Base-by-base conservation (phyloP, 345 rosid genomes). In the Gossypium turneri region DNA sequence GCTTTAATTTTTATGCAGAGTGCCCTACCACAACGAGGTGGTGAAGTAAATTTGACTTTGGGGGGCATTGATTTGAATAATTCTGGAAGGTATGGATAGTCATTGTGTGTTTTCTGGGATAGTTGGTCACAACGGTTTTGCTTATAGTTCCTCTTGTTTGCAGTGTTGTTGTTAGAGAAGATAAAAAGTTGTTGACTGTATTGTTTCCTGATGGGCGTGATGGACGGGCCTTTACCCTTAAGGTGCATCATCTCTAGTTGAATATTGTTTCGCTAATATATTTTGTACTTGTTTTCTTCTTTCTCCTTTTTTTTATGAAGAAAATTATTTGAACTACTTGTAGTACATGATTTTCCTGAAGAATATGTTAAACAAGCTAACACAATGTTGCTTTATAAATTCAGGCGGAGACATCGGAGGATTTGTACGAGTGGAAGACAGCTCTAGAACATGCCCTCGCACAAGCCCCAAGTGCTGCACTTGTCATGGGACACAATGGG, bases 121-220 rank as follows among this genome's bases (percentile, higher is more conserved):
- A 72, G 70, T 70, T 74, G 7, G 67, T 77, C 61, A 29, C 7
- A 77, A 59, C 45, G 43, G 57, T 70, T 52, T 79, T 78, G 77
- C 78, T 77, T 61, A 78, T 64, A 45, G 50, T 77, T 67, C 76
- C 72, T 50, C 67, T 75, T 58, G 22, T 67, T 84, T 87, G 81
- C 92, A 95, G 98, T 70, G 98, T 95, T 72, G 98, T 95, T 80
- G 99, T 93, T 52, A 85, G 99, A 86, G 98, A 93, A 84, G 98
- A 95, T 77, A 95, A 95, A 80, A 95, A 91, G 72, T 83, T 95
- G 77, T 80, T 95, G 82, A 95, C 99, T 55, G 98, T 95, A 27
- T 82, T 95, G 76, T 95, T 95, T 84, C 99, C 99, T 76, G 99
- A 95, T 83, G 99, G 99, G 78, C 94, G 98, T 77, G 99, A 93